Conservation (phyloP, 257 asterid species). For the Solanum medicagineum region DNA sequence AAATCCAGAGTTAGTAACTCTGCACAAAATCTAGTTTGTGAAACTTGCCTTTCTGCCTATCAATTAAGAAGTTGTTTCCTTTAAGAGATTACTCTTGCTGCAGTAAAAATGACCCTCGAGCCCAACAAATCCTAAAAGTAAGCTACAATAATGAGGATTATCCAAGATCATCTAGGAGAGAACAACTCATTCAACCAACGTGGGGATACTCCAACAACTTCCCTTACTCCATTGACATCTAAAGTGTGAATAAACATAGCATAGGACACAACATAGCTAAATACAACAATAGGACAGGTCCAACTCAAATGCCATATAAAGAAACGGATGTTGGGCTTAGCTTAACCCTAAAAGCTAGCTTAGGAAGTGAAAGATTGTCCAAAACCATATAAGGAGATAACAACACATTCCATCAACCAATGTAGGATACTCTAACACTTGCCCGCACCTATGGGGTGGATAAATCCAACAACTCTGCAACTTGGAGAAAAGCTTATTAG, state of each 20-base stretch:
- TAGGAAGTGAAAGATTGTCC: not conserved
- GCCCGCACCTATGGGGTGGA: not conserved
- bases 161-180: not conserved
- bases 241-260: not conserved
- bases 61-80: not conserved
- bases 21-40: not conserved
- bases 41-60: not conserved
- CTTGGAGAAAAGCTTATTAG: not conserved
- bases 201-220: not conserved
- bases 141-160: not conserved
- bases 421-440: not conserved
- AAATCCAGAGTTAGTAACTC: not conserved
- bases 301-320: not conserved
- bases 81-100: not conserved
- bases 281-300: not conserved
- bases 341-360: not conserved
- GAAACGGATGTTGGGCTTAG: not conserved
- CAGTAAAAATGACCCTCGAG: not conserved
- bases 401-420: not conserved
- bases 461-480: not conserved
- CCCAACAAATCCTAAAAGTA: not conserved
- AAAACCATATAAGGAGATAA: not conserved
- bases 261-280: not conserved
- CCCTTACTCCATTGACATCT: not conserved
- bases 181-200: not conserved